A percentile compares a stretch with the other conserved stretches of the same genome.
Evolutionary conservation across 768 basidiomycete species (phyloP).

Genomic region (Tylopilus plumbeoviolaceoides): DNA sequence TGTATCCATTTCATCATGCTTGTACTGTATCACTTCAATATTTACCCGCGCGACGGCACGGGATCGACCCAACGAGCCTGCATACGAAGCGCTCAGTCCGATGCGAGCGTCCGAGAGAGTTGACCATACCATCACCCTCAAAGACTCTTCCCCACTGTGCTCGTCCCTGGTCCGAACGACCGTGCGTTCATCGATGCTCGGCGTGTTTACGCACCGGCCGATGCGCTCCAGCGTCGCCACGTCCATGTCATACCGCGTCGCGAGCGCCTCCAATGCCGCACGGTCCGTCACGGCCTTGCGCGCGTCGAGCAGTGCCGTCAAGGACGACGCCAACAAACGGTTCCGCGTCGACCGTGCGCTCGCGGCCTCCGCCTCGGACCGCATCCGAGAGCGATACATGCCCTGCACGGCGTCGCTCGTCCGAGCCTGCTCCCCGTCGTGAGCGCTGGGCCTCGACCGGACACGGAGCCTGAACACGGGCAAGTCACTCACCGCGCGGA

Average conservation of each 20-base stretch:
- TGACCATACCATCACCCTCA: conserved; percentile 46
- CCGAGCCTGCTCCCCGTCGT: conserved; percentile 1
- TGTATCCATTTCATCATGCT: conserved; percentile 6
- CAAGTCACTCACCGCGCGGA: conserved; percentile 38
- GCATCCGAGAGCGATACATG: conserved; percentile 51
- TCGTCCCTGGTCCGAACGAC: conserved; percentile 42
- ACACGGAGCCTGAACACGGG: not conserved
- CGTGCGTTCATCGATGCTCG: conserved; percentile 51
- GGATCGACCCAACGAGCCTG: conserved; percentile 31
- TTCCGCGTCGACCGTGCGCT: conserved; percentile 42
- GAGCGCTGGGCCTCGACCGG: not conserved
- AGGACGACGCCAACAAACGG: conserved; percentile 47
- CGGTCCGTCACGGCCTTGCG: conserved; percentile 45
- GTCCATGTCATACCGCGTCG: conserved; percentile 54
- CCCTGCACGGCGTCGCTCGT: conserved; percentile 30
- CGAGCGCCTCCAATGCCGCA: conserved; percentile 47
- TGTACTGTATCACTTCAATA: conserved; percentile 8
- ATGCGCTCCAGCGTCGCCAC: conserved; percentile 47
- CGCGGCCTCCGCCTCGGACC: conserved; percentile 54
- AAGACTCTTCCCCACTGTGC: conserved; percentile 49
- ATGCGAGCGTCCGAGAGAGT: not conserved
- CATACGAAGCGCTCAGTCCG: not conserved
- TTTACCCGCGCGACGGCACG: not conserved
- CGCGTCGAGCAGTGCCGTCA: conserved; percentile 59
- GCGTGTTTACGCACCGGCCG: conserved; percentile 56